Conservation (phyloP, 1,284 basidiomycete genomes). For the Coniferiporia weirii region DNA sequence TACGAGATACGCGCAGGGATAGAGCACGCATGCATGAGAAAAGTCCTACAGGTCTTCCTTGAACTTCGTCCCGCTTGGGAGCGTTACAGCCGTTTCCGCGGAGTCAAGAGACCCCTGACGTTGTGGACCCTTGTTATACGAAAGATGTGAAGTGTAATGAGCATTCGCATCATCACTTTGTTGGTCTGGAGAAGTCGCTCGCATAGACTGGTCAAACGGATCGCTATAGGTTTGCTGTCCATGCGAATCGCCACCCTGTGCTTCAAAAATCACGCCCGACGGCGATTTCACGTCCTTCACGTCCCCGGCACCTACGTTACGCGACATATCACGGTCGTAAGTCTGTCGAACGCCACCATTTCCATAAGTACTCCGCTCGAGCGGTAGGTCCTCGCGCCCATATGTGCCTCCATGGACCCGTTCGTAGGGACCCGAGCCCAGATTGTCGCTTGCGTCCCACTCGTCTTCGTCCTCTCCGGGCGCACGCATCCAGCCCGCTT, state of each 20-base stretch:
- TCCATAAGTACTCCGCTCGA: constrained; percentile 2
- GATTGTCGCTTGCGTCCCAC: constrained; percentile 14
- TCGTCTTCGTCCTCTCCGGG: constrained; percentile 17
- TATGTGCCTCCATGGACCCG: constrained; percentile 3
- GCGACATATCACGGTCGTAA: too few relatives aligned
- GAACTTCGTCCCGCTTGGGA: constrained; percentile 17
- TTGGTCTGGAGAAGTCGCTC: neutral
- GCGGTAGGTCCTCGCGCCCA: neutral
- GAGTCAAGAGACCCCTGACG: constrained; percentile 12
- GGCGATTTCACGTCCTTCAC: neutral
- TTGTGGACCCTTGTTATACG: neutral
- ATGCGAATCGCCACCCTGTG: too few relatives aligned
- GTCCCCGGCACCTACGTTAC: neutral
- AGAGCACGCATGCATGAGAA: neutral
- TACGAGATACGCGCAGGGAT: neutral
- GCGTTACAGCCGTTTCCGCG: constrained; percentile 7
- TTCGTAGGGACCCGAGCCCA: neutral
- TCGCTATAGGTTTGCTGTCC: neutral
- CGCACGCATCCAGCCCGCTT: constrained; percentile 15
- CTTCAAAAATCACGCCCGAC: too few relatives aligned
- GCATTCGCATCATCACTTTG: neutral
- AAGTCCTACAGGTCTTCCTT: constrained; percentile 9
- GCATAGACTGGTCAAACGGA: constrained; percentile 3
- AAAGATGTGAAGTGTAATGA: neutral
- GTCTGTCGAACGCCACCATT: too few relatives aligned